phyloP scores from a whole-genome alignment of 2,329 filamentous ascomycete species.

The Tetracladium maxilliforme region DNA sequence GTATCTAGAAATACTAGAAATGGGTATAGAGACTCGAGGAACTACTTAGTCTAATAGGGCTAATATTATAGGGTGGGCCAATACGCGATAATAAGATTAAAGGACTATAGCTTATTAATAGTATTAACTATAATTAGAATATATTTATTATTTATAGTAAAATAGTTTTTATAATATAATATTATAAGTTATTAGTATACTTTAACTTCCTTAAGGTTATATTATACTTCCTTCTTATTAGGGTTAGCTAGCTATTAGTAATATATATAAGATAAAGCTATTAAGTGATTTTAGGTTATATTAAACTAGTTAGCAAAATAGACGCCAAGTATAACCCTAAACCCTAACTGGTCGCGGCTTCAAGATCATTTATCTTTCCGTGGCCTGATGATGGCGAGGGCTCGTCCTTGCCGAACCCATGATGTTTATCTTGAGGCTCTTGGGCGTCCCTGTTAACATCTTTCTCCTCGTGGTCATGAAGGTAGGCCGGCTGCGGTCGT shows the following conservation, averaged over 20 bases:
- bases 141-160: conserved; percentile 1
- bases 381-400: too few species aligned
- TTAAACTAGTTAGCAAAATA: too few species aligned
- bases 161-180: conserved; percentile 1
- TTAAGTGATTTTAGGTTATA: neutral
- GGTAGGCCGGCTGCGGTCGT: too few species aligned
- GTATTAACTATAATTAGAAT: conserved; percentile 1
- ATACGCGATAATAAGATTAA: neutral
- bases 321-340: too few species aligned
- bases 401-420: too few species aligned
- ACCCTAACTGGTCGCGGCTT: too few species aligned
- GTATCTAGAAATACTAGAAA: conserved; percentile 1
- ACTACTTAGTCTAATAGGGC: neutral
- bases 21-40: neutral
- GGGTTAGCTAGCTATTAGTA: conserved; percentile 1
- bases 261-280: conserved; percentile 1
- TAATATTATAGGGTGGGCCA: too few species aligned
- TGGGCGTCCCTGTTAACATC: too few species aligned
- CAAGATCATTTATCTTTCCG: too few species aligned
- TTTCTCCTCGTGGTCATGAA: too few species aligned
- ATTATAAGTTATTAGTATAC: conserved; percentile 1
- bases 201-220: conserved; percentile 1
- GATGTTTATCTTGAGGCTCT: too few species aligned
- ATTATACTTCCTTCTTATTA: conserved; percentile 1
- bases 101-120: neutral